Evolutionary conservation across 2,329 filamentous ascomycete species (phyloP).

Genomic region (Talaromyces funiculosus): DNA sequence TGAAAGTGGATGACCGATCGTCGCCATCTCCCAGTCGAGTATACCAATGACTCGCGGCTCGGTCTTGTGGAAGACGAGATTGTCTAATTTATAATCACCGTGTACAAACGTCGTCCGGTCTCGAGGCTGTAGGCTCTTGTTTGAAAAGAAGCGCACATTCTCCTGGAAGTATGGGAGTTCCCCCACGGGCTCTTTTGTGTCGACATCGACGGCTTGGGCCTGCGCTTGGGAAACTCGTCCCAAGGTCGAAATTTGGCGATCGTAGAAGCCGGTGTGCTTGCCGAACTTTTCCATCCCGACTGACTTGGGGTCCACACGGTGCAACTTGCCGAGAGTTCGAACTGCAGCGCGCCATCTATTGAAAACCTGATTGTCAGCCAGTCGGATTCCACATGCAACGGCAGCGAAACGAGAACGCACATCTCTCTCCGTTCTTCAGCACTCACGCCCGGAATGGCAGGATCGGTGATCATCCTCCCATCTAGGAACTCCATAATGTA

Average conservation of each 20-base stretch:
- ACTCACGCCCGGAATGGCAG: conserved; percentile 67
- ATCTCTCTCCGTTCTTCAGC: conserved; percentile 66
- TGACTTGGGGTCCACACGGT: conserved; percentile 61
- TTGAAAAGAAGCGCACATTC: conserved; percentile 70
- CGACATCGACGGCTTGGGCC: conserved; percentile 66
- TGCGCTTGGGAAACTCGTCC: conserved; percentile 71
- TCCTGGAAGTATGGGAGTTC: conserved; percentile 77
- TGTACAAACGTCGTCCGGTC: conserved; percentile 80
- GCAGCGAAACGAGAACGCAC: conserved; percentile 34
- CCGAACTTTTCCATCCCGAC: conserved; percentile 71
- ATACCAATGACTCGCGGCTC: conserved; percentile 86
- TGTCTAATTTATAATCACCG: conserved; percentile 95
- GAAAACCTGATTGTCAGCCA: background rate
- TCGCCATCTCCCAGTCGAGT: conserved; percentile 98
- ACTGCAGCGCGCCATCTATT: conserved; percentile 75
- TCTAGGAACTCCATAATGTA: conserved; percentile 97
- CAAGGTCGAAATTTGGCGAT: conserved; percentile 80
- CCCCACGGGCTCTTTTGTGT: conserved; percentile 71
- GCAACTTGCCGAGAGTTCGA: conserved; percentile 76
- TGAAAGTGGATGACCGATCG: conserved; percentile 89
- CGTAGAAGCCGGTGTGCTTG: conserved; percentile 70
- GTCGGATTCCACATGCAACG: background rate
- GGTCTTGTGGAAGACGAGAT: conserved; percentile 82
- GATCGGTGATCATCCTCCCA: conserved; percentile 88
- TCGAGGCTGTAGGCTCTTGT: conserved; percentile 63